These are phyloP conservation scores for Harrya chromipes DNA, from an alignment of 768 basidiomycete species.

Conservation along the genomic window DNA sequence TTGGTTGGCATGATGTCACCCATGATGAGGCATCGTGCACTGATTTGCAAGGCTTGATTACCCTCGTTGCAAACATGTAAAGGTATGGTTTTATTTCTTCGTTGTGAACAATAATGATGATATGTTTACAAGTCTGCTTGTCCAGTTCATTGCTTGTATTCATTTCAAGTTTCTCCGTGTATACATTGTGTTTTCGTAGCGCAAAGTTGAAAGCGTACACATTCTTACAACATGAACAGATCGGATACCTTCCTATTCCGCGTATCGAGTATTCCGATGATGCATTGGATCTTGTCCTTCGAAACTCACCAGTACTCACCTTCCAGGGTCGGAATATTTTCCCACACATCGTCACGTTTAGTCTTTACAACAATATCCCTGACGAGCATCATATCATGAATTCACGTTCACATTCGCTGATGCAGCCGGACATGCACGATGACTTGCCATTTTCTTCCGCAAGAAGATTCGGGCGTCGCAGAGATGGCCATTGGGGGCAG, in stretches of 20 bases:
- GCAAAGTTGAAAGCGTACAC: neutral
- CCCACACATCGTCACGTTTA: constrained; percentile 73
- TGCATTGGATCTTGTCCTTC: constrained; percentile 81
- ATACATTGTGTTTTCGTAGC: too few relatives aligned
- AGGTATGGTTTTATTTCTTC: too few relatives aligned
- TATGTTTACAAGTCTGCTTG: too few relatives aligned
- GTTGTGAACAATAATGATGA: too few relatives aligned
- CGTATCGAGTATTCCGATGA: constrained; percentile 93
- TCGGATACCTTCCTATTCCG: constrained; percentile 86
- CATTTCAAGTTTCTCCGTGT: too few relatives aligned
- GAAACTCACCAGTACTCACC: constrained; percentile 91
- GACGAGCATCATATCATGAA: constrained; percentile 68
- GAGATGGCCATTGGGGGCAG: constrained; percentile 83
- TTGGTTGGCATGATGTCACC: too few relatives aligned
- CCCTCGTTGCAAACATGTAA: too few relatives aligned
- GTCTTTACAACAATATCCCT: constrained; percentile 56
- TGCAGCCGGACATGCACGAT: constrained; percentile 92
- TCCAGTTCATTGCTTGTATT: too few relatives aligned
- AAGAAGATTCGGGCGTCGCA: constrained; percentile 87
- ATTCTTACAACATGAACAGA: constrained; percentile 32
- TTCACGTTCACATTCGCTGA: constrained; percentile 70
- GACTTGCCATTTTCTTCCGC: constrained; percentile 87
- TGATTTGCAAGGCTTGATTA: too few relatives aligned
- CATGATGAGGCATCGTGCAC: too few relatives aligned
- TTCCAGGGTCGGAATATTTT: constrained; percentile 86